phyloP scores from a whole-genome alignment of 345 rosid genomes.

The Aquilaria sinensis region DNA sequence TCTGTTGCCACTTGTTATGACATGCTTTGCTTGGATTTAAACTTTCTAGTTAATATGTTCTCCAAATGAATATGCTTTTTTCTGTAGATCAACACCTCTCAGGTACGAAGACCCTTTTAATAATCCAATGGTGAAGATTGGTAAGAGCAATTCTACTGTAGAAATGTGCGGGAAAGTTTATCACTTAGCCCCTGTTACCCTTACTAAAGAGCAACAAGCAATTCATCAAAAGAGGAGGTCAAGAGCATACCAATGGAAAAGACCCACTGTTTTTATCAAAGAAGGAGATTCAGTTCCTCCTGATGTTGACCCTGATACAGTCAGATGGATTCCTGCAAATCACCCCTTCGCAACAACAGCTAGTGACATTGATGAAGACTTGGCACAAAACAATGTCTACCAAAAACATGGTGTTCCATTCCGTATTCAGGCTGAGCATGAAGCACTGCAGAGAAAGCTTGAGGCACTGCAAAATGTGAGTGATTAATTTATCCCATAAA shows the following conservation, averaged over 20 bases:
- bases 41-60: no score
- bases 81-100: constrained; percentile 63
- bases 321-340: constrained; percentile 98
- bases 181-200: constrained; percentile 77
- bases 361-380: constrained; percentile 77
- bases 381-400: constrained; percentile 88
- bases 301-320: constrained; percentile 84
- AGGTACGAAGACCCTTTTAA: constrained; percentile 92
- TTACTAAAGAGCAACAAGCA: constrained; percentile 67
- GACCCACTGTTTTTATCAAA: constrained; percentile 82
- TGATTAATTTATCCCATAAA: neutral
- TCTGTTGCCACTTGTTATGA: no score
- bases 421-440: constrained; percentile 90
- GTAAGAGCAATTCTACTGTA: constrained; percentile 67
- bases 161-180: constrained; percentile 97
- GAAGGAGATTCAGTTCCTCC: constrained; percentile 88
- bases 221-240: constrained; percentile 89
- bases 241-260: constrained; percentile 94
- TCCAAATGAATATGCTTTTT: constrained; percentile 5
- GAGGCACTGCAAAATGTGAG: constrained; percentile 77
- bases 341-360: constrained; percentile 95
- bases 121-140: constrained; percentile 76
- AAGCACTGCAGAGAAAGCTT: constrained; percentile 80
- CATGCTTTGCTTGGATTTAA: neutral
- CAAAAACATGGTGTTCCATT: constrained; percentile 93